Conservation (phyloP, 805 yeast genomes). For the Starmerella floricola region DNA sequence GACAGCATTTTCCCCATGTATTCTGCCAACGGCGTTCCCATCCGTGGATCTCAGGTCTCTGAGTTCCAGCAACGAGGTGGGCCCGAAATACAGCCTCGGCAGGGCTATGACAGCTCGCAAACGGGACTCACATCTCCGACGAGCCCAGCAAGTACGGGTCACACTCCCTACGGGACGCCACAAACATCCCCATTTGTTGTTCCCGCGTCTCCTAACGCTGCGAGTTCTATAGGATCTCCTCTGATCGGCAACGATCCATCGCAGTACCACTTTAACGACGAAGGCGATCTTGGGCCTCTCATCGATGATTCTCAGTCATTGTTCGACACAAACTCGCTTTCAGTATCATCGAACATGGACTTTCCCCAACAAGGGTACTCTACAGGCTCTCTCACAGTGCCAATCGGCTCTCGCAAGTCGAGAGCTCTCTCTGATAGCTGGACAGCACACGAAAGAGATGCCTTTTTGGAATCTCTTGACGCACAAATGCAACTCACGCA, state of each 20-base stretch:
- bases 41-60: conserved; percentile 3
- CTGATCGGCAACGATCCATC: conserved; percentile 2
- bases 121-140: neutral
- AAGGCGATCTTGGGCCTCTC: conserved; percentile 6
- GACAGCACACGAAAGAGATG: conserved; percentile 10
- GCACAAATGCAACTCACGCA: conserved; percentile 4
- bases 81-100: no score
- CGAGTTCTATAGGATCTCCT: conserved; percentile 7
- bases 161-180: conserved; percentile 7
- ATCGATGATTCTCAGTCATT: neutral
- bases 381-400: neutral
- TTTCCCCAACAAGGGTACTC: neutral
- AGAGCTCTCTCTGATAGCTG: conserved; percentile 19
- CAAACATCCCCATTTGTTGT: neutral
- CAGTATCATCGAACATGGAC: no score
- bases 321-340: neutral
- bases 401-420: neutral
- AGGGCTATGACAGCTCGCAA: neutral
- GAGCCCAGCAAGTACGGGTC: conserved; percentile 1
- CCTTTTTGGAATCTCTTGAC: conserved; percentile 15
- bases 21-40: conserved; percentile 14
- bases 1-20: conserved; percentile 17
- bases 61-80: conserved; percentile 4
- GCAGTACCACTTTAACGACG: neutral
- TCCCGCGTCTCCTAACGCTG: conserved; percentile 2